Conservation (phyloP, 2,329 filamentous ascomycete species). For the Leptodontidium sp. region DNA sequence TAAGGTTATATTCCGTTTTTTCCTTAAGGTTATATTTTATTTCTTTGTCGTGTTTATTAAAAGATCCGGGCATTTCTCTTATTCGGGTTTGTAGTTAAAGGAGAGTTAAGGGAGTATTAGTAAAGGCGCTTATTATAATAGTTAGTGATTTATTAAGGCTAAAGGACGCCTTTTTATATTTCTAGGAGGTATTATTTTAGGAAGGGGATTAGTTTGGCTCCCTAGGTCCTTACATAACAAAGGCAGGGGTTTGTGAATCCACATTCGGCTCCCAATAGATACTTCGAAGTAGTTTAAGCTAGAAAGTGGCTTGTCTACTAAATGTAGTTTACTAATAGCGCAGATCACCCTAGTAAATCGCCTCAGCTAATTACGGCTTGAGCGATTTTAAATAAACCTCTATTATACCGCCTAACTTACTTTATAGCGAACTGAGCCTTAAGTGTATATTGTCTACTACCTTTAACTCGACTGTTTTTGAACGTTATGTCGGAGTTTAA, state of each 20-base stretch:
- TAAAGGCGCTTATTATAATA: conserved; percentile 17
- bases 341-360: no score
- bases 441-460: conserved; percentile 15
- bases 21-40: background rate
- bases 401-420: conserved; percentile 2
- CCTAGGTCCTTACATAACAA: background rate
- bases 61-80: conserved; percentile 18
- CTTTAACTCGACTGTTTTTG: conserved; percentile 20
- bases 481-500: conserved; percentile 20
- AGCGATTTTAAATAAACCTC: conserved; percentile 10
- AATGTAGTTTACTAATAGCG: no score
- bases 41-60: background rate
- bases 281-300: no score
- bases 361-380: background rate
- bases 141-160: conserved; percentile 16
- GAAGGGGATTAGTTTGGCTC: conserved; percentile 10
- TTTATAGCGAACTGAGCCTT: conserved; percentile 17
- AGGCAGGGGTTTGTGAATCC: no score
- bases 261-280: no score
- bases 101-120: background rate
- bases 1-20: conserved; percentile 18
- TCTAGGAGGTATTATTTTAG: conserved; percentile 21
- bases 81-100: background rate
- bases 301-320: no score
- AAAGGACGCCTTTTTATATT: conserved; percentile 21